A percentile compares a stretch with the other conserved stretches of the same genome.
phyloP scores from a whole-genome alignment of 2,329 filamentous ascomycete genomes.

The Lecanicillium sp. region DNA sequence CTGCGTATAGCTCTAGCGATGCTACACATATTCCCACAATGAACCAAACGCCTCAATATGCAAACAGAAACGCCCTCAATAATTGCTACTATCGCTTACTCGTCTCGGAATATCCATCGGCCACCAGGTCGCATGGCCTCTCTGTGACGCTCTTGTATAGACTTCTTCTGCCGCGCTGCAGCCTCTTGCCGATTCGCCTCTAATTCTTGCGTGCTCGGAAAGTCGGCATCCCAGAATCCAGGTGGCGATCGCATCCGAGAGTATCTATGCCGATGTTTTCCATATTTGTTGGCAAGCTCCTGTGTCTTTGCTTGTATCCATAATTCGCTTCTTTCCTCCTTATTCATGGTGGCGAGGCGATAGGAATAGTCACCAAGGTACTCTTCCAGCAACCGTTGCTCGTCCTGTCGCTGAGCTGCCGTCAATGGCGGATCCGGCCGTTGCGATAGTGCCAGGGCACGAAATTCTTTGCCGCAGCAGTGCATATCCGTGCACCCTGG shows the following conservation, averaged over 20 bases:
- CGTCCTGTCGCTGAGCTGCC: slow-evolving; percentile 27
- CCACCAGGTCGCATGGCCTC: slow-evolving; percentile 76
- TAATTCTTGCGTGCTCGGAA: slow-evolving; percentile 80
- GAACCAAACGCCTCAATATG: neutral
- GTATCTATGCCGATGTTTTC: slow-evolving; percentile 70
- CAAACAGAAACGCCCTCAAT: neutral
- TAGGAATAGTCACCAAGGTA: slow-evolving; percentile 53
- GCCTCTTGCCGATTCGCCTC: slow-evolving; percentile 58
- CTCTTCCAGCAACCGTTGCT: slow-evolving; percentile 44
- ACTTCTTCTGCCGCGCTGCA: slow-evolving; percentile 51
- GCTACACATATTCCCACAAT: too few relatives aligned
- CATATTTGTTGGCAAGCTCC: slow-evolving; percentile 65
- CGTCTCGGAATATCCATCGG: slow-evolving; percentile 75
- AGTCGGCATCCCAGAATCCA: slow-evolving; percentile 86
- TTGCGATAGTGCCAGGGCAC: slow-evolving; percentile 52
- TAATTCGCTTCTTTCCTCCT: slow-evolving; percentile 54
- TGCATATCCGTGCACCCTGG: slow-evolving; percentile 65
- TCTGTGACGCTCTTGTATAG: slow-evolving; percentile 64
- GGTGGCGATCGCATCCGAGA: slow-evolving; percentile 67
- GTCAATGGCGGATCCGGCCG: slow-evolving; percentile 31
- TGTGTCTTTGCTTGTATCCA: slow-evolving; percentile 71
- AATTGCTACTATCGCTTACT: slow-evolving; percentile 33
- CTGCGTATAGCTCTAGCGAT: too few relatives aligned
- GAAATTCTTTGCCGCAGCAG: slow-evolving; percentile 70
- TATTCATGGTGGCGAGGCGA: slow-evolving; percentile 48